phyloP scores from a whole-genome alignment of 371 early-diverging fungal species.

The Entomophthora muscae region DNA sequence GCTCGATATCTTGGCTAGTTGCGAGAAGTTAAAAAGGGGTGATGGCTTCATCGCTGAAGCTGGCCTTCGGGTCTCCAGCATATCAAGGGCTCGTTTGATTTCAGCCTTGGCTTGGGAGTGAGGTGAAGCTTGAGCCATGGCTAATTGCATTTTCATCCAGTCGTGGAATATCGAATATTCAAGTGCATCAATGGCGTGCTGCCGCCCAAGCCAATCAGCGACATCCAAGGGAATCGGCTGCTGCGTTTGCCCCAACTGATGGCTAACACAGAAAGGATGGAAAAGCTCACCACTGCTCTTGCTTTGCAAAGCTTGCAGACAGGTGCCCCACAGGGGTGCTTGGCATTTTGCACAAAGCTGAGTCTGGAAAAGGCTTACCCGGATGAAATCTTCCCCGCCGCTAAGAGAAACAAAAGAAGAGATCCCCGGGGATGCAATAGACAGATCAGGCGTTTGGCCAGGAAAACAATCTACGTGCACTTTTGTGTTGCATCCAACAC shows the following conservation, averaged over 20 bases:
- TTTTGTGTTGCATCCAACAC: not conserved
- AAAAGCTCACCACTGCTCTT: not conserved
- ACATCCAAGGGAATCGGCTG: not conserved
- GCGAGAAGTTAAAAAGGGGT: not conserved
- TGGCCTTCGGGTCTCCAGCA: not conserved
- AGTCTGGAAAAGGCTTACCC: not conserved
- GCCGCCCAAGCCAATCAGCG: not conserved
- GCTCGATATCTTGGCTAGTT: not conserved
- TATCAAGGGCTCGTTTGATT: not conserved
- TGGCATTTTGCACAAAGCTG: not conserved
- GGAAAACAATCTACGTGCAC: not conserved
- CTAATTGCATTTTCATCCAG: not conserved
- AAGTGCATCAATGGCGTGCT: not conserved
- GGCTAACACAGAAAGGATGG: not conserved
- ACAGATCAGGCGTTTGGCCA: not conserved
- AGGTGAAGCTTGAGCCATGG: not conserved
- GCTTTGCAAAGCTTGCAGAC: not conserved
- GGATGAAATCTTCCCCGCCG: not conserved
- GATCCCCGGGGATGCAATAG: not conserved
- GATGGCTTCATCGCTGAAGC: not conserved
- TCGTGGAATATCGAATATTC: not conserved
- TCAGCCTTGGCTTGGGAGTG: not conserved
- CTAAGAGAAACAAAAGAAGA: not conserved
- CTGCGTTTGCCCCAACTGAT: not conserved
- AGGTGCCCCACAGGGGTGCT: not conserved